Conservation (phyloP, 345 rosid genomes). For the Chamaenerion angustifolium region DNA sequence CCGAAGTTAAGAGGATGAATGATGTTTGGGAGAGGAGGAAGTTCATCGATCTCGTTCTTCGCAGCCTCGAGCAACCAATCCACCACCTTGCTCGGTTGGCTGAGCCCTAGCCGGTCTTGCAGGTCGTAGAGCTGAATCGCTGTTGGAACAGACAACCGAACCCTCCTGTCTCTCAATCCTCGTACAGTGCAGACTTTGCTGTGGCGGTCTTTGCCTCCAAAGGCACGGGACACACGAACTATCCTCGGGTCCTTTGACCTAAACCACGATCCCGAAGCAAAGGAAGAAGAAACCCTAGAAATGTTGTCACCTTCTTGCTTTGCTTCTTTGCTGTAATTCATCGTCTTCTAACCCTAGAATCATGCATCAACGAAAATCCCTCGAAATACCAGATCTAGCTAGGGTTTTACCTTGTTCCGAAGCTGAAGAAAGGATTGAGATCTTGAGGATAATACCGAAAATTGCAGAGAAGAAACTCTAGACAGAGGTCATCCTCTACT, state of each 20-base stretch:
- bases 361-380: no score
- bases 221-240: constrained; percentile 11
- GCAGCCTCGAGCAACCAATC: constrained; percentile 18
- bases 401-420: no score
- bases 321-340: not conserved
- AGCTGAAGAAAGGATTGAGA: no score
- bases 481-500: no score
- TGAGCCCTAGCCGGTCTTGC: constrained; percentile 16
- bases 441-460: no score
- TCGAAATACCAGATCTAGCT: no score
- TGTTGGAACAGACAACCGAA: constrained; percentile 13
- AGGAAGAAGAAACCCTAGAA: constrained; percentile 16
- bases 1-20: constrained; percentile 2
- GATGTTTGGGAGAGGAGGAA: constrained; percentile 11
- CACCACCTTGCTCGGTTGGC: constrained; percentile 18
- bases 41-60: constrained; percentile 13
- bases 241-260: no score
- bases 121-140: constrained; percentile 18
- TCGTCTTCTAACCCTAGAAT: no score
- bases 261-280: constrained; percentile 16
- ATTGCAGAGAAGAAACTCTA: no score
- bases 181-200: constrained; percentile 15
- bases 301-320: constrained; percentile 14
- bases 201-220: constrained; percentile 18
- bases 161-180: constrained; percentile 16